Conservation (phyloP, 2,329 filamentous ascomycete genomes). For the Xylariomycetidae sp. region DNA sequence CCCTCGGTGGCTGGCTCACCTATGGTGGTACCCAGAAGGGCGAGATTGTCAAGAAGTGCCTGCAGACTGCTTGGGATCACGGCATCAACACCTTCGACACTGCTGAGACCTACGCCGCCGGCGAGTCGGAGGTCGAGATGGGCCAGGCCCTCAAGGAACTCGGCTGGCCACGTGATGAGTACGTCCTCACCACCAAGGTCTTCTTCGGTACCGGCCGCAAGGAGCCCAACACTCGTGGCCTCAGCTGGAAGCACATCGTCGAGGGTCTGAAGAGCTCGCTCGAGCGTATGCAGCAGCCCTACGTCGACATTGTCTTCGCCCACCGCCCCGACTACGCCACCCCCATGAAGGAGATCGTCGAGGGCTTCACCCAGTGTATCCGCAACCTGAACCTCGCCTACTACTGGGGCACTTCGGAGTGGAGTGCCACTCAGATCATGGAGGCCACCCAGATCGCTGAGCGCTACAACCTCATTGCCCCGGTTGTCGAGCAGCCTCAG, state of each 20-base stretch:
- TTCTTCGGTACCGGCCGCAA: conserved; percentile 60
- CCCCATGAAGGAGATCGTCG: conserved; percentile 65
- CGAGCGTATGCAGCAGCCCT: conserved; percentile 49
- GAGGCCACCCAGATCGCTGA: conserved; percentile 57
- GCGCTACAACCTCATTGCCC: conserved; percentile 54
- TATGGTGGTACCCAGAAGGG: conserved; percentile 67
- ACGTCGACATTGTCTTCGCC: conserved; percentile 64
- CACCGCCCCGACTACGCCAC: conserved; percentile 63
- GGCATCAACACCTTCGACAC: conserved; percentile 61
- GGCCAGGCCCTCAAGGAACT: conserved; percentile 54
- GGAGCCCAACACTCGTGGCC: conserved; percentile 59
- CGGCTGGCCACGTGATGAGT: conserved; percentile 55
- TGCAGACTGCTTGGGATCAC: conserved; percentile 54
- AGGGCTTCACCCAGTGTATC: conserved; percentile 66
- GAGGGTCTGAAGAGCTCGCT: conserved; percentile 58
- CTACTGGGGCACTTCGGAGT: conserved; percentile 67
- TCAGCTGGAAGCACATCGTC: conserved; percentile 64
- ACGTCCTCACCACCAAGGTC: conserved; percentile 57
- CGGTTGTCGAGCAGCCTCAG: conserved; percentile 59
- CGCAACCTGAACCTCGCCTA: conserved; percentile 36
- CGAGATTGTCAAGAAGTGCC: conserved; percentile 45
- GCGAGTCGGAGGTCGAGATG: conserved; percentile 59
- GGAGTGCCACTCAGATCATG: conserved; percentile 60
- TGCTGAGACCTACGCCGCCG: conserved; percentile 40
- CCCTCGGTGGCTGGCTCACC: conserved; percentile 66